phyloP scores from a whole-genome alignment of 768 basidiomycete species.

The Boletus sensibilis region DNA sequence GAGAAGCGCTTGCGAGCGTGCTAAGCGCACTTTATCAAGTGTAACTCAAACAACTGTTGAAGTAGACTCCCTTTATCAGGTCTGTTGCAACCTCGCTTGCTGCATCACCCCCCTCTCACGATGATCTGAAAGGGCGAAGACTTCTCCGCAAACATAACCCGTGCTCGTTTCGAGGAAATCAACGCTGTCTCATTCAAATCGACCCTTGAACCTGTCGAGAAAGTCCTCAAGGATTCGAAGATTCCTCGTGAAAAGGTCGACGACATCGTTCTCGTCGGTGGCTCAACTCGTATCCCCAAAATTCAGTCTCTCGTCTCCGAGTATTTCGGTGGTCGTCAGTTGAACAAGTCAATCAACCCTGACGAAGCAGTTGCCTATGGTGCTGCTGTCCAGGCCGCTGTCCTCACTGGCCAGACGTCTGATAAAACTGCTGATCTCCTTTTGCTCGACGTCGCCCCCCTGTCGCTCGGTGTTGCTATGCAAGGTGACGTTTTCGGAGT shows the following conservation, averaged over 20 bases:
- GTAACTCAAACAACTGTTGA: slow-evolving; percentile 99
- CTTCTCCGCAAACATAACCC: slow-evolving; percentile 98
- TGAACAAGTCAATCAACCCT: slow-evolving; percentile 99
- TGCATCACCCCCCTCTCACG: slow-evolving; percentile 4
- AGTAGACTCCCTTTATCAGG: slow-evolving; percentile 97
- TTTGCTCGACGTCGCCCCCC: slow-evolving; percentile 96
- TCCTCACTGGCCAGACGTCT: slow-evolving; percentile 97
- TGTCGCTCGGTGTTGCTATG: slow-evolving; percentile 99
- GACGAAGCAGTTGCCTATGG: slow-evolving; percentile 99
- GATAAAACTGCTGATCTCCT: slow-evolving; percentile 99
- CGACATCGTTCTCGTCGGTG: slow-evolving; percentile 99
- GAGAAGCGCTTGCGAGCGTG: slow-evolving; percentile 97
- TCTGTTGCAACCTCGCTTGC: slow-evolving; percentile 30
- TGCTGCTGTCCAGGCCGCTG: slow-evolving; percentile 98
- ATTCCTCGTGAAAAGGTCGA: slow-evolving; percentile 96
- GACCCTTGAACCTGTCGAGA: slow-evolving; percentile 97
- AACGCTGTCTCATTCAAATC: slow-evolving; percentile 95
- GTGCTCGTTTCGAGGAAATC: slow-evolving; percentile 99
- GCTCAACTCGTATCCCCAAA: slow-evolving; percentile 99
- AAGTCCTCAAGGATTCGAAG: slow-evolving; percentile 98
- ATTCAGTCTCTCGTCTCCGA: slow-evolving; percentile 98
- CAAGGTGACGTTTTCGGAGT: slow-evolving; percentile 99
- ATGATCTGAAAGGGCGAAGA: slow-evolving; percentile 74
- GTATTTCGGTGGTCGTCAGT: slow-evolving; percentile 94
- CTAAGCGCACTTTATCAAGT: slow-evolving; percentile 97